These are phyloP conservation scores for Macrotyloma uniflorum DNA, from an alignment of 306 rosid genomes.

Conservation along the genomic window DNA sequence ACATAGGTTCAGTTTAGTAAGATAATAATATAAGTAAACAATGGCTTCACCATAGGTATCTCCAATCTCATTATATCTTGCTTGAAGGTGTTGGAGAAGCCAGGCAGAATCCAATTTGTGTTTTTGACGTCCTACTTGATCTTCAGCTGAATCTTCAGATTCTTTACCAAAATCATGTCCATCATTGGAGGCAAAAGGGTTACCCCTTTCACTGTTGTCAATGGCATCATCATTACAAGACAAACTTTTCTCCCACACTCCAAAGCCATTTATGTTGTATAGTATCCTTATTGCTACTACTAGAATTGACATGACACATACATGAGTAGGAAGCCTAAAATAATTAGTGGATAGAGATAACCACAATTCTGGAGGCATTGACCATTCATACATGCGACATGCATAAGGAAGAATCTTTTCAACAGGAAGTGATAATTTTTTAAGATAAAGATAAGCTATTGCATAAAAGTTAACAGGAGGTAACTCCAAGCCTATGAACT, in stretches of 20 bases:
- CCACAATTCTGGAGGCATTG: conserved; percentile 84
- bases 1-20: neutral
- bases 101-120: conserved; percentile 51
- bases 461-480: conserved; percentile 92
- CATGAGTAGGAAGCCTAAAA: conserved; percentile 79
- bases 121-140: conserved; percentile 36
- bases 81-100: conserved; percentile 67
- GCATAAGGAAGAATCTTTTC: conserved; percentile 70
- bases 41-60: conserved; percentile 55
- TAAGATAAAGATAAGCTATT: conserved; percentile 65
- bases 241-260: conserved; percentile 88
- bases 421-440: conserved; percentile 63
- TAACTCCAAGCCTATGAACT: conserved; percentile 64
- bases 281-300: conserved; percentile 76
- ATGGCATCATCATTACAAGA: conserved; percentile 39
- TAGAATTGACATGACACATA: conserved; percentile 79
- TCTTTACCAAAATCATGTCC: conserved; percentile 32
- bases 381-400: conserved; percentile 75
- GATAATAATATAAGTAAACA: conserved; percentile 28
- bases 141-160: conserved; percentile 25
- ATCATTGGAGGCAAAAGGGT: conserved; percentile 31
- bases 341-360: conserved; percentile 64
- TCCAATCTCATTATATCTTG: conserved; percentile 57
- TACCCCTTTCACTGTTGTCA: conserved; percentile 36
- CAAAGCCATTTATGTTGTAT: conserved; percentile 77